Evolutionary conservation across 768 basidiomycete species (phyloP).

Genomic region (Boletales sp.): DNA sequence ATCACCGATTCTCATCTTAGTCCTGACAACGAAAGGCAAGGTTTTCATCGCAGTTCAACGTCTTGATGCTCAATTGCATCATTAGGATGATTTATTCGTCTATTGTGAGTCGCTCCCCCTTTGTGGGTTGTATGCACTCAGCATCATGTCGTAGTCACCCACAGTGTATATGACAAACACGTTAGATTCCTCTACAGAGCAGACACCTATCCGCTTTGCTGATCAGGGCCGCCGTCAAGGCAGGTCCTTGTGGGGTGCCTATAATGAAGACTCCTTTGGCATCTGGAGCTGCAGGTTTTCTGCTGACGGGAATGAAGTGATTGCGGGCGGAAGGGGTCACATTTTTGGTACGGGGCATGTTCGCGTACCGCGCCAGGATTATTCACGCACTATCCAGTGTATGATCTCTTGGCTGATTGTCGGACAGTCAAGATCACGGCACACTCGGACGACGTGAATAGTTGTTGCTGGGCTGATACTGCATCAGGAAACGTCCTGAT

Average conservation of each 20-base stretch:
- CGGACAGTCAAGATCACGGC: slow-evolving; percentile 85
- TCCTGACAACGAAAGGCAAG: slow-evolving; percentile 79
- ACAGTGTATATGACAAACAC: slow-evolving; percentile 75
- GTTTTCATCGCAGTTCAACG: slow-evolving; percentile 47
- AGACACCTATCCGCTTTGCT: slow-evolving; percentile 59
- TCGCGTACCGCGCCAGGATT: not conserved
- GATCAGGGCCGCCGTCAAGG: slow-evolving; percentile 41
- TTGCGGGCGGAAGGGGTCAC: slow-evolving; percentile 86
- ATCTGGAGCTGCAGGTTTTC: slow-evolving; percentile 97
- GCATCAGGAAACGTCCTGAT: slow-evolving; percentile 91
- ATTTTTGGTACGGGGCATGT: slow-evolving; percentile 55
- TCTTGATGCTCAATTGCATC: slow-evolving; percentile 2
- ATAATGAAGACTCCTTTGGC: slow-evolving; percentile 51
- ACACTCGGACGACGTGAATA: slow-evolving; percentile 90
- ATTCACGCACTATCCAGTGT: slow-evolving; percentile 50
- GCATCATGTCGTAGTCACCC: slow-evolving; percentile 47
- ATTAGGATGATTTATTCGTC: slow-evolving; percentile 89
- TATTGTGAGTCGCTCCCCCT: slow-evolving; percentile 45
- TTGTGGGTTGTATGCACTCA: not conserved
- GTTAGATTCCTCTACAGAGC: slow-evolving; percentile 54
- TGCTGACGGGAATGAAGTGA: slow-evolving; percentile 91
- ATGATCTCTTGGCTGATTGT: slow-evolving; percentile 79
- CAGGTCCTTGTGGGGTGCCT: slow-evolving; percentile 30
- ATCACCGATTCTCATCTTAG: slow-evolving; percentile 94
- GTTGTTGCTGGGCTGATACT: slow-evolving; percentile 93